Evolutionary conservation across 208 protist species (phyloP).

Genomic region (Trichomonas tenax): DNA sequence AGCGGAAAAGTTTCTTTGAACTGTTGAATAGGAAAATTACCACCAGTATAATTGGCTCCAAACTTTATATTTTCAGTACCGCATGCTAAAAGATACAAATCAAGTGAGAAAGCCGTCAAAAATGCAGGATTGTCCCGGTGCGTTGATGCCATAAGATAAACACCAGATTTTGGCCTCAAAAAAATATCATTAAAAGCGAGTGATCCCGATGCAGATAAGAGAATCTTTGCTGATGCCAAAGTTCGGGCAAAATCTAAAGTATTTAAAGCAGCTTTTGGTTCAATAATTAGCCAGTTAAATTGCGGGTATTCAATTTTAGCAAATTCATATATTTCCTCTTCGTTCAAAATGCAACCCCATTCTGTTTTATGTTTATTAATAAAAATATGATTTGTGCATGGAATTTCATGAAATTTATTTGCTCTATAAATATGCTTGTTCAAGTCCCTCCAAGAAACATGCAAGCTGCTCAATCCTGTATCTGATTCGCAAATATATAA

Average conservation of each 20-base stretch:
- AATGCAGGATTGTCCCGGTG: background rate
- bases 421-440: background rate
- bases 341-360: background rate
- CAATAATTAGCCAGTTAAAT: background rate
- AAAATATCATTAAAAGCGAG: background rate
- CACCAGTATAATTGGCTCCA: background rate
- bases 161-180: background rate
- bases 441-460: background rate
- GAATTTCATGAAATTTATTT: background rate
- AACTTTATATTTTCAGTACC: background rate
- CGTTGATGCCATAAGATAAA: background rate
- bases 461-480: background rate
- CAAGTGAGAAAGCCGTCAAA: background rate
- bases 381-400: background rate
- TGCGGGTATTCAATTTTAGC: background rate
- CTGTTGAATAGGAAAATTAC: background rate
- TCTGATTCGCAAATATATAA: background rate
- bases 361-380: background rate
- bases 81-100: background rate
- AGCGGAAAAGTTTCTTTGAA: background rate
- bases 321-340: background rate
- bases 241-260: background rate
- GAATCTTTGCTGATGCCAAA: background rate
- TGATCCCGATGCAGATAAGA: background rate
- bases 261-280: background rate